phyloP scores from a whole-genome alignment of 164 flowering plant species.

The Akebia trifoliata region DNA sequence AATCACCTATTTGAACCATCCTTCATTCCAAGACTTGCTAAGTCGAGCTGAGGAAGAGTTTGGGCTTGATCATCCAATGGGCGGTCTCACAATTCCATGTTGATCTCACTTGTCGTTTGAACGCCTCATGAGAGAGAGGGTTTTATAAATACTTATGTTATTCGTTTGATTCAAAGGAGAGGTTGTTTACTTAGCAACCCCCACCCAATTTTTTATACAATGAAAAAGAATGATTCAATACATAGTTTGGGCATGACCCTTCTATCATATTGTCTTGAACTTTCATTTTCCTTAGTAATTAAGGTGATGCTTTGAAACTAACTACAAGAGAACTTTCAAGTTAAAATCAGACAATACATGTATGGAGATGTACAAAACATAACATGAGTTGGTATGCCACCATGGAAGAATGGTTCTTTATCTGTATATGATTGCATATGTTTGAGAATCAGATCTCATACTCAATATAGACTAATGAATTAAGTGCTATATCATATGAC shows the following conservation, averaged over 20 bases:
- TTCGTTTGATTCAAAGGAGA: neutral
- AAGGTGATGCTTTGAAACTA: too few relatives aligned
- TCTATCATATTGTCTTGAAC: too few relatives aligned
- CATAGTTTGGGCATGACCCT: neutral
- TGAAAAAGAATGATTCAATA: neutral
- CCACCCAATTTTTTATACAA: neutral
- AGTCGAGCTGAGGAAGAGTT: conserved; percentile 7
- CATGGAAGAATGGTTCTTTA: too few relatives aligned
- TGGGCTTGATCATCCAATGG: conserved; percentile 14
- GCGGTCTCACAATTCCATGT: conserved; percentile 17
- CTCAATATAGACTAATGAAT: too few relatives aligned
- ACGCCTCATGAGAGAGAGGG: neutral
- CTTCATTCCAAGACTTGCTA: conserved; percentile 38
- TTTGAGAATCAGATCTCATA: too few relatives aligned
- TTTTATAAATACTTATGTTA: neutral
- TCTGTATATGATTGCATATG: too few relatives aligned
- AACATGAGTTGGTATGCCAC: too few relatives aligned
- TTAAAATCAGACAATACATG: too few relatives aligned
- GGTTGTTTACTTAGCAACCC: neutral
- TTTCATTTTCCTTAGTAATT: too few relatives aligned
- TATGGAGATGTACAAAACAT: too few relatives aligned
- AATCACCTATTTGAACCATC: conserved; percentile 35
- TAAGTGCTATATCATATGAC: too few relatives aligned
- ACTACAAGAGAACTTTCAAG: too few relatives aligned
- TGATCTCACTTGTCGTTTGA: neutral